These are phyloP conservation scores for Kazachstania bromeliacearum DNA, from an alignment of 805 yeast genomes.

Conservation along the genomic window DNA sequence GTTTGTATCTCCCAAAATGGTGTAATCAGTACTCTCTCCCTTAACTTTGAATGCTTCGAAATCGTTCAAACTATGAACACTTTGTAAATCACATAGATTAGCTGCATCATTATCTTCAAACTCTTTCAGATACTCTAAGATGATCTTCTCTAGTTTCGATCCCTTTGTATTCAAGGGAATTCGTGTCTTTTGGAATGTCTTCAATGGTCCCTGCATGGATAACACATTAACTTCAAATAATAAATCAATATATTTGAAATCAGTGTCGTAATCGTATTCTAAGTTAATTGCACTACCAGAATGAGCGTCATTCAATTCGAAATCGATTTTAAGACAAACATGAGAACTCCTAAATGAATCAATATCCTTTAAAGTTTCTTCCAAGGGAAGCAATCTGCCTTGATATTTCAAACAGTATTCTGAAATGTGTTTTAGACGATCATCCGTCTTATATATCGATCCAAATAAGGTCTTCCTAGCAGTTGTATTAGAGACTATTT, in stretches of 20 bases:
- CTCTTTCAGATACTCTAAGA: constrained; percentile 10
- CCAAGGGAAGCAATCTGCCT: neutral
- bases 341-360: neutral
- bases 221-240: constrained; percentile 17
- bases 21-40: constrained; percentile 16
- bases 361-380: neutral
- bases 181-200: constrained; percentile 1
- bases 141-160: constrained; percentile 11
- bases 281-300: constrained; percentile 5
- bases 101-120: constrained; percentile 10
- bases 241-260: constrained; percentile 12
- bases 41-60: constrained; percentile 16
- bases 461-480: too few species aligned
- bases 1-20: constrained; percentile 9
- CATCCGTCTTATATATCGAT: neutral
- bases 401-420: neutral
- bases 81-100: constrained; percentile 11
- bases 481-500: neutral
- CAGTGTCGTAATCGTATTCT: constrained; percentile 11
- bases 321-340: neutral
- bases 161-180: constrained; percentile 11
- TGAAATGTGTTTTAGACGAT: neutral
- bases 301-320: neutral
- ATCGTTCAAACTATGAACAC: constrained; percentile 12
- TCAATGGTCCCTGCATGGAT: constrained; percentile 10